A percentile compares a stretch with the other conserved stretches of the same genome.
These are phyloP conservation scores for Yamadazyma friedrichii DNA, from an alignment of 1,139 yeast species.

Conservation along the genomic window DNA sequence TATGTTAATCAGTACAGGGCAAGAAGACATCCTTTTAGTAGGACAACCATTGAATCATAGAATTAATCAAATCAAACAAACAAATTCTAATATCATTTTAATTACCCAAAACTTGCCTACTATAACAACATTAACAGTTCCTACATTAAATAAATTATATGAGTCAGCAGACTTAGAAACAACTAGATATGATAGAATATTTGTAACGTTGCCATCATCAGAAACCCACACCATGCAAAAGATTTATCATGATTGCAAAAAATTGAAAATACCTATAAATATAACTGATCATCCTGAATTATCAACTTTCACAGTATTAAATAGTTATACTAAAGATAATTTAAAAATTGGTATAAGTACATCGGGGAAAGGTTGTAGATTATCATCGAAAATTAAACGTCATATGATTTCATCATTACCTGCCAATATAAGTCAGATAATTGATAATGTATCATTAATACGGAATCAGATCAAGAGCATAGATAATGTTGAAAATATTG, in stretches of 20 bases:
- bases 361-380: conserved; percentile 84
- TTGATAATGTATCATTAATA: conserved; percentile 66
- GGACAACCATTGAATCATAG: conserved; percentile 45
- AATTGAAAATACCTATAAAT: conserved; percentile 76
- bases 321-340: conserved; percentile 69
- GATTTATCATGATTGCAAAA: conserved; percentile 51
- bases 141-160: conserved; percentile 22
- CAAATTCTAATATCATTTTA: conserved; percentile 45
- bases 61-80: conserved; percentile 43
- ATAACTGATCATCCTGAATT: conserved; percentile 70
- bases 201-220: conserved; percentile 47
- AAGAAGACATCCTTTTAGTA: no score
- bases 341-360: conserved; percentile 86
- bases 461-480: conserved; percentile 51
- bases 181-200: conserved; percentile 59
- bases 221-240: conserved; percentile 5
- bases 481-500: conserved; percentile 60
- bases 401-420: conserved; percentile 72
- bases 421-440: conserved; percentile 63
- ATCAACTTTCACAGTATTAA: conserved; percentile 74
- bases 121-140: no score
- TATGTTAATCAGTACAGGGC: conserved; percentile 7
- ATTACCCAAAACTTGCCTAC: no score
- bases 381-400: conserved; percentile 77
- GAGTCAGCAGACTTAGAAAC: conserved; percentile 23